Percentiles rank a stretch among this genome's conserved stretches.
These are phyloP conservation scores for Paecilomyces sp. DNA, from an alignment of 2,329 filamentous ascomycete genomes.

Conservation along the genomic window DNA sequence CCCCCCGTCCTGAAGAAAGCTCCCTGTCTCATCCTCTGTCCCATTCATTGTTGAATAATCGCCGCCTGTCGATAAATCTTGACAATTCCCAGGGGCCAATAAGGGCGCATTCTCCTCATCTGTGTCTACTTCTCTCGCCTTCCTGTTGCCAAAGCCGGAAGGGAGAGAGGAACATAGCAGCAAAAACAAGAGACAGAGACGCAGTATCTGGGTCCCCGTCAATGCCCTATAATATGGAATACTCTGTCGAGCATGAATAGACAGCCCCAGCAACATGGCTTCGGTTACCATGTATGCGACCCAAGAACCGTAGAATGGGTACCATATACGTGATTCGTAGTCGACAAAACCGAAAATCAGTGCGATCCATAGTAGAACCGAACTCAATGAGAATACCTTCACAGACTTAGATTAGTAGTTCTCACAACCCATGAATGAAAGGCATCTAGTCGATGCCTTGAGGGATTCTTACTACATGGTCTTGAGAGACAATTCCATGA, in stretches of 20 bases:
- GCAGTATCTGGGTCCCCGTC: slow-evolving; percentile 7
- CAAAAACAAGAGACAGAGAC: slow-evolving; percentile 8
- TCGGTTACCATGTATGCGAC: slow-evolving; percentile 53
- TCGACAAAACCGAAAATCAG: slow-evolving; percentile 51
- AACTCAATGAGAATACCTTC: slow-evolving; percentile 53
- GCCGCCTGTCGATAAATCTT: slow-evolving; percentile 29
- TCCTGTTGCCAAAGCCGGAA: slow-evolving; percentile 5
- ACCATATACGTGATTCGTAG: slow-evolving; percentile 48
- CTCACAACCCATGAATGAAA: not conserved
- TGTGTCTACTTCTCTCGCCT: not conserved
- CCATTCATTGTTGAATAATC: slow-evolving; percentile 17
- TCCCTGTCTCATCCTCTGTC: not conserved
- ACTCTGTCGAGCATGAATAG: not conserved
- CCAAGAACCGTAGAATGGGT: slow-evolving; percentile 59
- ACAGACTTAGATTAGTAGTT: not conserved
- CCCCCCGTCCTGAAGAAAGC: not conserved
- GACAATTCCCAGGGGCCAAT: slow-evolving; percentile 3
- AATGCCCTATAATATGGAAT: not conserved
- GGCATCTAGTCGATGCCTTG: not conserved
- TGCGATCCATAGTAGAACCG: slow-evolving; percentile 57
- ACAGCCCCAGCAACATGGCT: slow-evolving; percentile 35
- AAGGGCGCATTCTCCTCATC: slow-evolving; percentile 16
- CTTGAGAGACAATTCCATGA: slow-evolving; percentile 1
- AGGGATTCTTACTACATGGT: slow-evolving; percentile 9
- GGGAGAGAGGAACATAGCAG: slow-evolving; percentile 6